Conservation (phyloP, 176 grass and related monocot genomes). For the Triticum monococcum region DNA sequence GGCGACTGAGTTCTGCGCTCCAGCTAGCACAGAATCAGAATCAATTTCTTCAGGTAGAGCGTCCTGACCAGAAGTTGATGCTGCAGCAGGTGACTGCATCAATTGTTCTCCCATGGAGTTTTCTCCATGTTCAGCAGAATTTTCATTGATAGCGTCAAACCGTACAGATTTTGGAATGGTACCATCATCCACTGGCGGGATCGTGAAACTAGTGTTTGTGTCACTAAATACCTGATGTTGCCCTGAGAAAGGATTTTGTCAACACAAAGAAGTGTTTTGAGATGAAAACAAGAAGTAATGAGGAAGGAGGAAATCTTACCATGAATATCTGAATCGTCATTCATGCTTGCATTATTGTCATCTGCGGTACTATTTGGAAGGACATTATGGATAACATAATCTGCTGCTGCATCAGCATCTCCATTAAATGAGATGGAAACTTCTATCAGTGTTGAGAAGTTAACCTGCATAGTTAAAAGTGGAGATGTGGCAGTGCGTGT, state of each 20-base stretch:
- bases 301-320: not conserved
- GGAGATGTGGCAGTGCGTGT: not conserved
- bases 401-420: constrained; percentile 29
- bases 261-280: not conserved
- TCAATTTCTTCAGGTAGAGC: not conserved
- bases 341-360: not conserved
- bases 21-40: not conserved
- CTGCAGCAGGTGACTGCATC: not conserved
- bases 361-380: constrained; percentile 3
- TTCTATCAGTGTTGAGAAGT: constrained; percentile 32
- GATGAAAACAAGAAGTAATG: not conserved
- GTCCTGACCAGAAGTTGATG: constrained; percentile 13
- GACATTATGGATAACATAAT: constrained; percentile 30
- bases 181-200: not conserved
- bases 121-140: not conserved
- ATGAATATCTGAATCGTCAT: not conserved
- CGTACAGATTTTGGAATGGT: not conserved
- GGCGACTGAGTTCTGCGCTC: not conserved
- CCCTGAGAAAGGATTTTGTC: not conserved
- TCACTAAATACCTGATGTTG: not conserved
- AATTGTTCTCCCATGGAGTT: not conserved
- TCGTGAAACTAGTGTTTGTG: not conserved
- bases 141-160: not conserved
- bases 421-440: constrained; percentile 36
- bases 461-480: constrained; percentile 9